A percentile compares a stretch with the other conserved stretches of the same genome.
Conservation (phyloP, 305 asterid species). For the Caryopteris hybrid region DNA sequence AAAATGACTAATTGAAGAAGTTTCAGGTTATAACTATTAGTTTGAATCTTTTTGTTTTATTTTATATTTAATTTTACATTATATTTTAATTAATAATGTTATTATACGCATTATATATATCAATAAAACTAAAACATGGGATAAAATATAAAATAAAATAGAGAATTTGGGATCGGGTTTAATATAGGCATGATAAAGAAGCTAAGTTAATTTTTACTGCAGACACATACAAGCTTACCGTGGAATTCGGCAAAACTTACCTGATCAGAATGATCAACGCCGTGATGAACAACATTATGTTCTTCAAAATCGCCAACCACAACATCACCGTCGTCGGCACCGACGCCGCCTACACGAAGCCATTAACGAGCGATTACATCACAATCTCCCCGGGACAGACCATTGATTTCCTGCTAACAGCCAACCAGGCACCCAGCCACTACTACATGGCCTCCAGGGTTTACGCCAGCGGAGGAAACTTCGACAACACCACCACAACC, state of each 20-base stretch:
- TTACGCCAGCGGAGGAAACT: constrained; percentile 20
- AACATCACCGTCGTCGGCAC: constrained; percentile 37
- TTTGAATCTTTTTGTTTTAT: no score
- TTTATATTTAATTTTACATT: no score
- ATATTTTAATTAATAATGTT: no score
- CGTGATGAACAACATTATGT: constrained; percentile 49
- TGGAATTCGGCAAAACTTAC: constrained; percentile 32
- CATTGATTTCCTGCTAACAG: constrained; percentile 34
- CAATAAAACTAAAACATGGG: no score
- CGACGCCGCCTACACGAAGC: constrained; percentile 44
- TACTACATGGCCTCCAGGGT: constrained; percentile 44
- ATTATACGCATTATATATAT: no score
- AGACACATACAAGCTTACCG: constrained; percentile 31
- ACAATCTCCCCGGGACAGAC: constrained; percentile 45
- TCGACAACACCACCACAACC: constrained; percentile 34
- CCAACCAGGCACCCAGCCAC: constrained; percentile 25
- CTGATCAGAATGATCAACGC: constrained; percentile 37
- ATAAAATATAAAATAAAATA: no score
- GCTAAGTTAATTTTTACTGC: not conserved
- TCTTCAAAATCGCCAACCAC: constrained; percentile 39
- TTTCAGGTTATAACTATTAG: no score
- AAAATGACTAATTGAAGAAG: no score
- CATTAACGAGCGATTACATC: constrained; percentile 16
- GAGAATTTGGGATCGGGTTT: no score
- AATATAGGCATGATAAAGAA: no score